phyloP scores from a whole-genome alignment of 2,329 filamentous ascomycete genomes.

The Clonostachys rosea region DNA sequence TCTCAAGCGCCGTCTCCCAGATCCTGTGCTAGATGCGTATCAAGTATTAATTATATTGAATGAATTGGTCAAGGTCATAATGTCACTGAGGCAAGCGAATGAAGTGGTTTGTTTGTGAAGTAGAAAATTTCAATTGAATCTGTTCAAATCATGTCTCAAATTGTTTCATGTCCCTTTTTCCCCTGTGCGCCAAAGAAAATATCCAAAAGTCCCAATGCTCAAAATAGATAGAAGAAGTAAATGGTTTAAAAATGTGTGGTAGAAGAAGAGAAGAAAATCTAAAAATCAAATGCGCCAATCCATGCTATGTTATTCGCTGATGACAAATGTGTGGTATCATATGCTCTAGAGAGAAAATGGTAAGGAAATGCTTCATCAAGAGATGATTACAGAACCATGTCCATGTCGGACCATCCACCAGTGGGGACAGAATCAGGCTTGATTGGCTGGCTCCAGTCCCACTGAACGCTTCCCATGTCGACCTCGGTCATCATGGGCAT shows the following conservation, averaged over 20 bases:
- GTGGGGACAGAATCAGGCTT: constrained; percentile 8
- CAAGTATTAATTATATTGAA: too few species aligned
- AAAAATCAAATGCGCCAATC: not conserved
- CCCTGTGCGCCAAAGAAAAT: not conserved
- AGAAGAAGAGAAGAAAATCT: not conserved
- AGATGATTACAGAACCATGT: constrained; percentile 8
- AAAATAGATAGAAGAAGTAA: not conserved
- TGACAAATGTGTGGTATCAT: not conserved
- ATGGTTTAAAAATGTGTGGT: not conserved
- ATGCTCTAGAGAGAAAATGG: not conserved
- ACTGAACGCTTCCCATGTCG: constrained; percentile 15
- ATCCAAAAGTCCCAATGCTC: not conserved
- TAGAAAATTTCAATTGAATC: too few species aligned
- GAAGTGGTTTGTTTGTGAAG: too few species aligned
- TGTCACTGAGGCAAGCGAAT: too few species aligned
- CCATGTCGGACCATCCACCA: constrained; percentile 8
- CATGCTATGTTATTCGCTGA: not conserved
- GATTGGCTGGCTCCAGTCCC: constrained; percentile 15
- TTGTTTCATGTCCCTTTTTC: not conserved
- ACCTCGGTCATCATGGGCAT: constrained; percentile 19
- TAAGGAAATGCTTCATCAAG: not conserved
- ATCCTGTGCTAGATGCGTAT: too few species aligned
- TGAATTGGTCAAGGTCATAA: too few species aligned
- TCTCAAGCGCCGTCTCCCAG: too few species aligned
- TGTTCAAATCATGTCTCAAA: not conserved